Conservation (phyloP, 2,329 filamentous ascomycete genomes). For the Epichloe hybrida region DNA sequence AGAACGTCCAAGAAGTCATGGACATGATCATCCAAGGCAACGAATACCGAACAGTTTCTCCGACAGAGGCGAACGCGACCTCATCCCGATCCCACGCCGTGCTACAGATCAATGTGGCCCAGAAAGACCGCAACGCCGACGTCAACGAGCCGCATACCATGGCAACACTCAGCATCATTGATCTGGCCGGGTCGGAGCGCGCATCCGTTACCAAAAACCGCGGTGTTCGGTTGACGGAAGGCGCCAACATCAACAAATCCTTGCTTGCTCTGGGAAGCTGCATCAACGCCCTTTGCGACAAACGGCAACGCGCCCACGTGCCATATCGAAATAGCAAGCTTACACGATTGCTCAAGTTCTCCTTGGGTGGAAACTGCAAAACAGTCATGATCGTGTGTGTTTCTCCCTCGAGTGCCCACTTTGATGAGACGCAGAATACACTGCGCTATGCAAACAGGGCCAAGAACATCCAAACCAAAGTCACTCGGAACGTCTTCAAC, state of each 20-base stretch:
- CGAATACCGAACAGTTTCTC: slow-evolving; percentile 86
- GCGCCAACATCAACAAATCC: slow-evolving; percentile 99
- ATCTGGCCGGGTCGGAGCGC: slow-evolving; percentile 88
- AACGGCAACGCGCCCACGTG: slow-evolving; percentile 81
- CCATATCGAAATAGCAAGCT: slow-evolving; percentile 97
- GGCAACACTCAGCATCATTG: slow-evolving; percentile 96
- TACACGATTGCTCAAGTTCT: slow-evolving; percentile 90
- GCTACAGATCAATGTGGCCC: slow-evolving; percentile 88
- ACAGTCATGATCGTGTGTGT: slow-evolving; percentile 99
- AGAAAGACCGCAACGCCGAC: slow-evolving; percentile 84
- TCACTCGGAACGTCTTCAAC: slow-evolving; percentile 97
- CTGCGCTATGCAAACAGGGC: slow-evolving; percentile 92
- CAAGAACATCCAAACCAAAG: slow-evolving; percentile 99
- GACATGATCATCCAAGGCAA: slow-evolving; percentile 97
- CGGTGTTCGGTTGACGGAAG: slow-evolving; percentile 79
- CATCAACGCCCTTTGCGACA: slow-evolving; percentile 95
- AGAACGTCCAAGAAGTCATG: slow-evolving; percentile 93
- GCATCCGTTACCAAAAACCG: slow-evolving; percentile 95
- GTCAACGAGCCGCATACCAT: slow-evolving; percentile 94
- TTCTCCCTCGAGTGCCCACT: slow-evolving; percentile 90
- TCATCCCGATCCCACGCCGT: slow-evolving; percentile 96
- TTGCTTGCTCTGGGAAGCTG: slow-evolving; percentile 87
- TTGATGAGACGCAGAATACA: slow-evolving; percentile 96
- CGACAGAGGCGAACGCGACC: slow-evolving; percentile 92
- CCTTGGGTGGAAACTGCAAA: slow-evolving; percentile 92